phyloP scores from a whole-genome alignment of 441 rosid genomes.

The Aleurites moluccanus region DNA sequence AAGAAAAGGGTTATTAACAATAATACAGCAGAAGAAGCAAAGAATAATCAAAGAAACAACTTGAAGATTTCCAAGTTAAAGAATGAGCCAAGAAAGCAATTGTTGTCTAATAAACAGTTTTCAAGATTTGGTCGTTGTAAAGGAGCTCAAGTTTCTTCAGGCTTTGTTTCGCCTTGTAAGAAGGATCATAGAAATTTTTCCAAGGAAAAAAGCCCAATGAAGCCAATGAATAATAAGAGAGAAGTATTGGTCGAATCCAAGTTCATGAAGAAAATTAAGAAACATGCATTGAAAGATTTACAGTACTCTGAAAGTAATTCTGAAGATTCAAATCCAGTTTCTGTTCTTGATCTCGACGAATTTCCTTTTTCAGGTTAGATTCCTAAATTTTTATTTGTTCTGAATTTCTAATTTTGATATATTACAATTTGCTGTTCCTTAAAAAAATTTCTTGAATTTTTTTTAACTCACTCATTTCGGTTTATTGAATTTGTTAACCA shows the following conservation, averaged over 20 bases:
- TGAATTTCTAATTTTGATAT: no score
- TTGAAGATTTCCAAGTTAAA: constrained; percentile 40
- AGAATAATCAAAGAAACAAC: constrained; percentile 35
- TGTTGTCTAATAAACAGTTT: constrained; percentile 18
- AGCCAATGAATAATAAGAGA: constrained; percentile 29
- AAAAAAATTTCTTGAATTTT: not conserved
- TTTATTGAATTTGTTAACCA: constrained; percentile 6
- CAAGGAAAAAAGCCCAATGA: constrained; percentile 26
- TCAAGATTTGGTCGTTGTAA: constrained; percentile 30
- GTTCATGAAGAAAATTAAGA: constrained; percentile 37
- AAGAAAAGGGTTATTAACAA: constrained; percentile 17
- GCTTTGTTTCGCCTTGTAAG: constrained; percentile 14
- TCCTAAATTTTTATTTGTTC: not conserved
- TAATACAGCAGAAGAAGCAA: constrained; percentile 29
- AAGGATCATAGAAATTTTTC: constrained; percentile 16
- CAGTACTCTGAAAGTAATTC: constrained; percentile 31
- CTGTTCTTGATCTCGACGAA: constrained; percentile 53
- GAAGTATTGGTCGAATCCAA: constrained; percentile 34
- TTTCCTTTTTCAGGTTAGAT: constrained; percentile 45
- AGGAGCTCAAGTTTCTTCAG: constrained; percentile 36
- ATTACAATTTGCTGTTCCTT: no score
- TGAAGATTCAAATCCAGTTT: constrained; percentile 51
- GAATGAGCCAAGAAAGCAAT: constrained; percentile 48
- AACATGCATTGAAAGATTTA: constrained; percentile 18
- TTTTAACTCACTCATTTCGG: not conserved